Conservation (phyloP, 2,329 filamentous ascomycete species). For the Claviceps pazoutovae region DNA sequence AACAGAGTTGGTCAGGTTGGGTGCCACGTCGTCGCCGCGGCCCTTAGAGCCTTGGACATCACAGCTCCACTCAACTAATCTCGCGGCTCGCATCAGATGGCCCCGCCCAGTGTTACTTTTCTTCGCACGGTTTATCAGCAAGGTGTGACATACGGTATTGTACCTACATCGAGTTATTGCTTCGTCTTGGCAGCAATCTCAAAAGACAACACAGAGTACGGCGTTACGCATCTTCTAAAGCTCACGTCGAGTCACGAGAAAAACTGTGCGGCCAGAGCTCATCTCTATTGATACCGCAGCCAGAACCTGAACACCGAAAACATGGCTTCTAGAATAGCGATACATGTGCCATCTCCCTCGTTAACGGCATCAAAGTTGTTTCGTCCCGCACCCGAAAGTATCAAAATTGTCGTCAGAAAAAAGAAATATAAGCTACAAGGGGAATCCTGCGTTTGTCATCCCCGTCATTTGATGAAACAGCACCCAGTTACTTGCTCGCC, state of each 20-base stretch:
- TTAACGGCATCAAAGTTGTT: not conserved
- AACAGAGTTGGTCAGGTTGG: not conserved
- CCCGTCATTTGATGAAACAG: conserved; percentile 8
- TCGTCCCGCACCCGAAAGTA: conserved; percentile 7
- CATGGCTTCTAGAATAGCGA: conserved; percentile 2
- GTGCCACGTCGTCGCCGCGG: not conserved
- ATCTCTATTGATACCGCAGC: not conserved
- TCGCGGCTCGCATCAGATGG: not conserved
- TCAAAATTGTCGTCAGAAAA: conserved; percentile 16
- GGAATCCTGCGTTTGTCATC: conserved; percentile 15
- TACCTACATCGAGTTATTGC: too few relatives aligned
- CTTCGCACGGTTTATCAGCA: too few relatives aligned
- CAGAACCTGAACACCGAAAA: not conserved
- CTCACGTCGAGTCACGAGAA: not conserved
- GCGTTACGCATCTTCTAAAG: too few relatives aligned
- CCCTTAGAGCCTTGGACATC: not conserved
- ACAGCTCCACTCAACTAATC: too few relatives aligned
- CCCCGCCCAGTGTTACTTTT: too few relatives aligned
- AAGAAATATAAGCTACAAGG: conserved; percentile 3
- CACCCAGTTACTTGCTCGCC: conserved; percentile 1
- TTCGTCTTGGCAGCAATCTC: not conserved
- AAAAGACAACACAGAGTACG: too few relatives aligned
- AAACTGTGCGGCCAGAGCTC: not conserved
- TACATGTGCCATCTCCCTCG: not conserved
- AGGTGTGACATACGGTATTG: too few relatives aligned